Conservation (phyloP, 2,329 filamentous ascomycete species). For the Diplodia intermedia region DNA sequence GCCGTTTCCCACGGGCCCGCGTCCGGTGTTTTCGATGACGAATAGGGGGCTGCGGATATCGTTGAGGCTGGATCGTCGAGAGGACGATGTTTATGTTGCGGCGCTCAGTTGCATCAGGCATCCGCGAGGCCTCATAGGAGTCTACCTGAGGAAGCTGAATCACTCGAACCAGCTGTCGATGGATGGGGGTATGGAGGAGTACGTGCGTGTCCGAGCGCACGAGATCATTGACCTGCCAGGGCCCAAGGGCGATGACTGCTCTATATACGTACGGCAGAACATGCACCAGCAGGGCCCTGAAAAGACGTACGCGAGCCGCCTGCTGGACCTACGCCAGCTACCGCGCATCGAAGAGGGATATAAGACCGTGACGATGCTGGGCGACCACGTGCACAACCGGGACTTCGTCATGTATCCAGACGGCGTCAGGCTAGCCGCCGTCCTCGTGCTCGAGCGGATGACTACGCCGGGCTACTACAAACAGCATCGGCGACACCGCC, state of each 20-base stretch:
- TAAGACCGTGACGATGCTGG: not conserved
- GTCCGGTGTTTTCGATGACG: not conserved
- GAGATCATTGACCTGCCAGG: not conserved
- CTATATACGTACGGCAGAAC: slow-evolving; percentile 5
- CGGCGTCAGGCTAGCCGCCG: not conserved
- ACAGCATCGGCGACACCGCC: not conserved
- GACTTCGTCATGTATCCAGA: not conserved
- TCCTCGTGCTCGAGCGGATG: not conserved
- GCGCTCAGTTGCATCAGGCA: not conserved
- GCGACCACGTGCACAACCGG: not conserved
- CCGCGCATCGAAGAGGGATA: not conserved
- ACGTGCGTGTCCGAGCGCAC: not conserved
- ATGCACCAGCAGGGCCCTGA: too few species aligned
- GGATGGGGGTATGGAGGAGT: not conserved
- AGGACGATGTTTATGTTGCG: not conserved
- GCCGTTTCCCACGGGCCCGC: not conserved
- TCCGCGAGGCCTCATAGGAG: not conserved
- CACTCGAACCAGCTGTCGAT: too few species aligned
- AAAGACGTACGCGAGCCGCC: not conserved
- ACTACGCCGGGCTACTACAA: not conserved
- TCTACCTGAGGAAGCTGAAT: not conserved
- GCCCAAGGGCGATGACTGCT: not conserved
- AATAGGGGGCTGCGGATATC: slow-evolving; percentile 7
- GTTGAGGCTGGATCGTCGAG: not conserved
- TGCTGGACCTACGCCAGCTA: not conserved